Conservation (phyloP, 1,284 basidiomycete genomes). For the Melampsora americana region DNA sequence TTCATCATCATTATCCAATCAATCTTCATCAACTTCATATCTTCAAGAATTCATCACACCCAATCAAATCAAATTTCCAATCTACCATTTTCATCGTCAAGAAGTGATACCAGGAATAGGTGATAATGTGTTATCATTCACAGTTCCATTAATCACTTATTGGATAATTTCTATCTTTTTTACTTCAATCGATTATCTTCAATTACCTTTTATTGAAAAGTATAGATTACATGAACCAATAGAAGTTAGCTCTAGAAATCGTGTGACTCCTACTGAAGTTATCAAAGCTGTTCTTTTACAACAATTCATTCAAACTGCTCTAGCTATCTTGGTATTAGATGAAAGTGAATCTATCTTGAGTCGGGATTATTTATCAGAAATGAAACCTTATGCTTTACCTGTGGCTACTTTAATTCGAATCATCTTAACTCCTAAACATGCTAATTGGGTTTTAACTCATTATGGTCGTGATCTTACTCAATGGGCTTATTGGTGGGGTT, state of each 20-base stretch:
- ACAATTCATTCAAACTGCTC: conserved; percentile 75
- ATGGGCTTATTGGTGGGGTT: conserved; percentile 89
- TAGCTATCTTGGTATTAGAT: conserved; percentile 71
- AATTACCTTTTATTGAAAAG: conserved; percentile 73
- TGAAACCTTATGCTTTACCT: conserved; percentile 31
- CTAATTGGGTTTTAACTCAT: conserved; percentile 54
- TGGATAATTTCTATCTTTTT: conserved; percentile 80
- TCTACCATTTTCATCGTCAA: conserved; percentile 61
- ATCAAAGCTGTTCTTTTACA: conserved; percentile 75
- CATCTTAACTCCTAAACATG: conserved; percentile 45
- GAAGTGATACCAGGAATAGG: conserved; percentile 64
- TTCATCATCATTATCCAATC: not conserved
- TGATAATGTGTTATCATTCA: conserved; percentile 71
- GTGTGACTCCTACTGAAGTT: conserved; percentile 69
- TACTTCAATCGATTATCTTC: conserved; percentile 67
- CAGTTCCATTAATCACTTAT: conserved; percentile 76
- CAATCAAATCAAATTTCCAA: conserved; percentile 41
- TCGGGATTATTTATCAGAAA: conserved; percentile 60
- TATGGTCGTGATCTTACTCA: conserved; percentile 63
- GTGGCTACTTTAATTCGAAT: conserved; percentile 16
- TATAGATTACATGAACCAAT: conserved; percentile 83
- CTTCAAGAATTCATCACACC: not conserved
- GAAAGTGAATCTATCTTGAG: conserved; percentile 57
- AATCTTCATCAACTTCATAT: not conserved
- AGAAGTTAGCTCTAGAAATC: conserved; percentile 74